A percentile compares a stretch with the other conserved stretches of the same genome.
These are phyloP conservation scores for Erysimum cheiranthoides DNA, from an alignment of 345 rosid species.

Conservation along the genomic window DNA sequence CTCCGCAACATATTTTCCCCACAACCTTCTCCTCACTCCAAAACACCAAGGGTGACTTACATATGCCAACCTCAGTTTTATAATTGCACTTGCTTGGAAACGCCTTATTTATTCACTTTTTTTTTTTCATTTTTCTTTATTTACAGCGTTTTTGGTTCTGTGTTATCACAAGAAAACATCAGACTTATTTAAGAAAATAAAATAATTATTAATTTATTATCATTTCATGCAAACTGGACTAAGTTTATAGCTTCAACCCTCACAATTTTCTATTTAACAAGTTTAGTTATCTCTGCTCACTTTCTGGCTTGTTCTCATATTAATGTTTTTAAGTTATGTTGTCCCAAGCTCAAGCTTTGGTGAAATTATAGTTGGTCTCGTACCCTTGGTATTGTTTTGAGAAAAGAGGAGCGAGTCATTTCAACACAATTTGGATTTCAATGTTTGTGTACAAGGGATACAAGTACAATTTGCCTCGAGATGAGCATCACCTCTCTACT, in stretches of 20 bases:
- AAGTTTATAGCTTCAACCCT: not conserved
- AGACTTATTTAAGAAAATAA: too few relatives aligned
- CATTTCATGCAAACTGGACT: too few relatives aligned
- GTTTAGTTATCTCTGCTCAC: not conserved
- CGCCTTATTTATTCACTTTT: not conserved
- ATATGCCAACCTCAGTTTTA: too few relatives aligned
- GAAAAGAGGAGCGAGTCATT: not conserved
- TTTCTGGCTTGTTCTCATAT: not conserved
- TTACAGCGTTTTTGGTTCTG: too few relatives aligned
- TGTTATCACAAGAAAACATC: too few relatives aligned
- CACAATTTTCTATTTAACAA: not conserved
- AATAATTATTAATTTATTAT: too few relatives aligned
- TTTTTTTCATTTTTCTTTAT: too few relatives aligned
- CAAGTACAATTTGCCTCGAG: not conserved
- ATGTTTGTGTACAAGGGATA: not conserved
- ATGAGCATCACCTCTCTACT: slow-evolving; percentile 5
- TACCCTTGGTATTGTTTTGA: not conserved
- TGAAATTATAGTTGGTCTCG: not conserved
- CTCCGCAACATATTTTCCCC: too few relatives aligned
- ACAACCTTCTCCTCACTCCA: too few relatives aligned
- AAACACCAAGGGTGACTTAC: too few relatives aligned
- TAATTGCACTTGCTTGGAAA: not conserved
- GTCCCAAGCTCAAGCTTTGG: slow-evolving; percentile 20
- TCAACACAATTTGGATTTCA: not conserved
- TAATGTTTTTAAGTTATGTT: not conserved